These are phyloP conservation scores for Effrenium voratum DNA, from an alignment of 73 alveolate genomes.

Conservation along the genomic window DNA sequence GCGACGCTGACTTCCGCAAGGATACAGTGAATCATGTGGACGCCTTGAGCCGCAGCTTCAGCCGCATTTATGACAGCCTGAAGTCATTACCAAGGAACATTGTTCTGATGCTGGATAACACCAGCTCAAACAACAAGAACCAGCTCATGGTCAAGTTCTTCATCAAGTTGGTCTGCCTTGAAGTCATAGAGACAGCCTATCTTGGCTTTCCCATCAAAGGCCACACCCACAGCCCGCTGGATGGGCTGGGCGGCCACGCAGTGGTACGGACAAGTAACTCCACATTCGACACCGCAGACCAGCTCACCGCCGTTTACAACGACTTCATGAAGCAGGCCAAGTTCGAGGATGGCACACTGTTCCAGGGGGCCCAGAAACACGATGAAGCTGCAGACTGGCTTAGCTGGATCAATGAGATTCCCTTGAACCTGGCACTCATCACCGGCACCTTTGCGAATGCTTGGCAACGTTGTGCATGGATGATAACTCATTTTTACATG, in stretches of 20 bases:
- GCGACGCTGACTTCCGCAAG: not conserved
- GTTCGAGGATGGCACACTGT: not conserved
- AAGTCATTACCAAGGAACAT: not conserved
- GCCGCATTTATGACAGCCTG: no score
- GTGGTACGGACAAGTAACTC: not conserved
- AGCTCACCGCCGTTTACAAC: not conserved
- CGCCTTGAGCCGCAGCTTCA: not conserved
- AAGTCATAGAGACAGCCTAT: not conserved
- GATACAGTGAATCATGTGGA: not conserved
- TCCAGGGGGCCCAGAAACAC: not conserved
- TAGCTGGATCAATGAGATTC: not conserved
- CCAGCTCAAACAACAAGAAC: not conserved
- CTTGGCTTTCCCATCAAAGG: not conserved
- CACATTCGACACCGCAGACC: not conserved
- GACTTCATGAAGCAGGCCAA: not conserved
- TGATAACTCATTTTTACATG: no score
- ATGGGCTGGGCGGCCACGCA: not conserved
- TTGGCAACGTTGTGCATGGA: no score
- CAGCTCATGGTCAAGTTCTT: not conserved
- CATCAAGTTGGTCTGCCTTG: not conserved
- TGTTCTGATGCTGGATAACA: not conserved
- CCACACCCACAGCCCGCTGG: slow-evolving; percentile 10
- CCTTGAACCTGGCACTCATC: not conserved
- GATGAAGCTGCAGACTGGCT: not conserved
- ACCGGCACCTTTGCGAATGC: no score